Evolutionary conservation across 805 yeast genomes (phyloP).

Genomic region (Yueomyces sinensis): DNA sequence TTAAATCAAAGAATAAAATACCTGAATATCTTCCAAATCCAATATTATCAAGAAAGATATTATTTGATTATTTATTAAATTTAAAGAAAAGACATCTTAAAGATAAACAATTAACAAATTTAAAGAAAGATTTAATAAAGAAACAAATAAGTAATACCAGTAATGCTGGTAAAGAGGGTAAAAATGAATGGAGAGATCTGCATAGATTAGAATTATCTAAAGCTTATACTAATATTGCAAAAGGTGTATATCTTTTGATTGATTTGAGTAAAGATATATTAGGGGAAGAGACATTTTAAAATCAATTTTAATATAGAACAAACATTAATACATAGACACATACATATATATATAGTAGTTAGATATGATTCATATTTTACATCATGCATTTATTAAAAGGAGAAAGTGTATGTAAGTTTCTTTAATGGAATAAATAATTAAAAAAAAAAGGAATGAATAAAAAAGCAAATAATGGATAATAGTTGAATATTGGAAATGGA

Average conservation of each 20-base stretch:
- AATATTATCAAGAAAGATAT: constrained; percentile 28
- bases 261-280: constrained; percentile 28
- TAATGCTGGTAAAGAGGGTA: neutral
- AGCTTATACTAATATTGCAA: constrained; percentile 34
- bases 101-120: no score
- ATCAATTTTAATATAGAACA: no score
- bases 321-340: no score
- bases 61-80: constrained; percentile 28
- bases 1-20: constrained; percentile 23
- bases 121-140: neutral
- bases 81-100: constrained; percentile 18
- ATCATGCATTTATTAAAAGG: no score
- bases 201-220: constrained; percentile 38
- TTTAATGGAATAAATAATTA: no score
- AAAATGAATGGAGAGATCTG: constrained; percentile 30
- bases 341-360: no score
- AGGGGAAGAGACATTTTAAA: constrained; percentile 27
- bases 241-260: constrained; percentile 28
- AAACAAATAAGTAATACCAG: neutral
- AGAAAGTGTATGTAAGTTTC: no score
- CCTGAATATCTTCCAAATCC: constrained; percentile 36
- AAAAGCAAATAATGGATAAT: no score
- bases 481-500: no score
- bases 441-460: no score
- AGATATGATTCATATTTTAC: no score